These are phyloP conservation scores for Berkeleyomyces rouxiae DNA, from an alignment of 2,329 filamentous ascomycete genomes.

Conservation along the genomic window DNA sequence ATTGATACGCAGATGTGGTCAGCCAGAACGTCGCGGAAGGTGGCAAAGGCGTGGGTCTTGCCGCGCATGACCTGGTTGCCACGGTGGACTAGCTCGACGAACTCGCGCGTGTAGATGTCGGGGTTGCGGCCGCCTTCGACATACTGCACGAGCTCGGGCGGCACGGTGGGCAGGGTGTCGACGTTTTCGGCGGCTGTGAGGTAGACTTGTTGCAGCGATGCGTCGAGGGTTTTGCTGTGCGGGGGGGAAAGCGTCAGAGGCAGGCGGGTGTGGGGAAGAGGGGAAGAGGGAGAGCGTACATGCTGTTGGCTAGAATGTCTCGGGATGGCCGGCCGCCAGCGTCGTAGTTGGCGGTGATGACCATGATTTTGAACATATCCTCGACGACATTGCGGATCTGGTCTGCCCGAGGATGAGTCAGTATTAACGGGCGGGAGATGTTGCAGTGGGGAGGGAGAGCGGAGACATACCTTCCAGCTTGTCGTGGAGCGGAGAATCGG, in stretches of 20 bases:
- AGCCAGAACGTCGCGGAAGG: constrained; percentile 46
- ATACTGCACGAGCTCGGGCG: constrained; percentile 48
- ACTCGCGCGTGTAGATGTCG: constrained; percentile 59
- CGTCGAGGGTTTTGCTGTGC: constrained; percentile 25
- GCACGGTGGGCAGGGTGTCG: constrained; percentile 32
- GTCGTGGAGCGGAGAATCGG: background rate
- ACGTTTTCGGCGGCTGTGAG: constrained; percentile 25
- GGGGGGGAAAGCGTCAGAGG: background rate
- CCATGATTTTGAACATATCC: constrained; percentile 46
- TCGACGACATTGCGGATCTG: constrained; percentile 46
- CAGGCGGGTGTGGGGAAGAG: background rate
- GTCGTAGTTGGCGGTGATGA: constrained; percentile 47
- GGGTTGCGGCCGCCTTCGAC: constrained; percentile 57
- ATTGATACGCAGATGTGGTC: constrained; percentile 38
- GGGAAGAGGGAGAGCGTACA: constrained; percentile 21
- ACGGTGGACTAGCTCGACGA: constrained; percentile 50
- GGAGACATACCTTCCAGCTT: constrained; percentile 5
- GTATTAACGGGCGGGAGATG: background rate
- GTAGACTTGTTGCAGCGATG: constrained; percentile 25
- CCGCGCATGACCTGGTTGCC: constrained; percentile 51
- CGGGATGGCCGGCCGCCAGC: constrained; percentile 31
- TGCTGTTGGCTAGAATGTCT: constrained; percentile 38
- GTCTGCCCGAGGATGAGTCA: constrained; percentile 22
- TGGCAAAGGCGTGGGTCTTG: constrained; percentile 43
- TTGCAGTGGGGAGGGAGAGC: background rate